Evolutionary conservation across 257 asterid species (phyloP), one percentile per base, ranked within the genome.

Genomic region (Solanum commersonii): DNA sequence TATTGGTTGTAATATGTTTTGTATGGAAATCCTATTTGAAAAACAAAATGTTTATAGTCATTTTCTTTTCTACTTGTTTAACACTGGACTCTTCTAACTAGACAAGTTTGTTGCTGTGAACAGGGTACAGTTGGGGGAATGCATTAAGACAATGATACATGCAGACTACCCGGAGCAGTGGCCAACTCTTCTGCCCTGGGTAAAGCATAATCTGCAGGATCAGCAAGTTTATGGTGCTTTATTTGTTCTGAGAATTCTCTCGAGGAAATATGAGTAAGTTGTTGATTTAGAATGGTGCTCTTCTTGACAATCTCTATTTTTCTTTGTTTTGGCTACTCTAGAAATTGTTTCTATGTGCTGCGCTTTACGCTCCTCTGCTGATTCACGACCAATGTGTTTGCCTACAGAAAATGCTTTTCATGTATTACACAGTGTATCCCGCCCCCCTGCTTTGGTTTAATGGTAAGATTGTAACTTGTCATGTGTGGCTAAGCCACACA

Each of bases 81-180:
- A 44, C 37, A 25, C 35, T 70, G 74, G 52, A 86, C 74, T 86
- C 84, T 88, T 89, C 49, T 82, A 82, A 79, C 72, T 84, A 76
- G 73, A 90, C 38, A 60, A 74, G 33, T 81, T 46, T 73, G 71
- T 86, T 73, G 89, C 42, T 87, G 44, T 91, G 46, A 91, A 85
- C 95, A 97, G 99, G 92, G 94, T 95, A 81, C 99, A 97, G 92
- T 91, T 97, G 87, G 99, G 98, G 5, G 99, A 96, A 90, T 96
- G 99, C 92, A 90, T 97, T 91, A 97, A 95, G 93, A 95, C 98
- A 8, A 92, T 96, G 59, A 76, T 97, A 87, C 96, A 94, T 87
- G 94, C 98, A 5, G 99, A 97, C 89, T 97, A 96, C 90, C 99
- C 99, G 5, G 99, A 97, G 91, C 98, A 97, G 87, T 97, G 99